These are phyloP conservation scores for Annona squamosa DNA, from an alignment of 164 flowering plant species.

Conservation along the genomic window DNA sequence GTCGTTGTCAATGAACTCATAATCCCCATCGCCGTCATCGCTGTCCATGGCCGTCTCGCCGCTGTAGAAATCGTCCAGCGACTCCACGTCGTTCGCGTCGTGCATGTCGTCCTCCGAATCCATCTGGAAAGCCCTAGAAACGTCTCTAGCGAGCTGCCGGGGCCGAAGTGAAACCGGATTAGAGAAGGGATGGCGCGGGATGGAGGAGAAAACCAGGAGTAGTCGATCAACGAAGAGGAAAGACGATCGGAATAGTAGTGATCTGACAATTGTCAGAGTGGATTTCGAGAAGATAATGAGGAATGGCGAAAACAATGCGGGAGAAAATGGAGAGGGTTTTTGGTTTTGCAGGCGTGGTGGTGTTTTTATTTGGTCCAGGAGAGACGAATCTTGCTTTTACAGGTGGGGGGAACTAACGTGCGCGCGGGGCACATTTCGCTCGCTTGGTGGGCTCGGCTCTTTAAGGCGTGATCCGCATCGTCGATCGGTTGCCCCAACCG, in stretches of 20 bases:
- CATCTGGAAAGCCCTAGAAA: slow-evolving; percentile 17
- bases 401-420: background rate
- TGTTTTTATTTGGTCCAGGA: background rate
- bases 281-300: background rate
- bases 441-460: no score
- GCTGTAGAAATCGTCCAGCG: slow-evolving; percentile 46
- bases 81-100: slow-evolving; percentile 50
- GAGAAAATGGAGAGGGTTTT: background rate
- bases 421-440: background rate
- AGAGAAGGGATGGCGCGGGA: background rate
- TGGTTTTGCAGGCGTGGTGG: background rate
- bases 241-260: background rate
- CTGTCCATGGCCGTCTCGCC: slow-evolving; percentile 28
- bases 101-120: slow-evolving; percentile 61
- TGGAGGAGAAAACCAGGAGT: background rate
- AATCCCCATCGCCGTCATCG: slow-evolving; percentile 26
- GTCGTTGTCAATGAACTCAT: slow-evolving; percentile 20
- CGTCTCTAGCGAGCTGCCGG: background rate
- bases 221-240: background rate
- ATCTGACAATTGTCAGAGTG: no score
- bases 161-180: background rate
- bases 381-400: background rate
- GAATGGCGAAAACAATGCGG: background rate
- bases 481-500: no score
- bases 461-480: no score